Percentiles rank a stretch among this genome's conserved stretches.
These are phyloP conservation scores for Leccinum variicolor DNA, from an alignment of 768 basidiomycete species.

Conservation along the genomic window DNA sequence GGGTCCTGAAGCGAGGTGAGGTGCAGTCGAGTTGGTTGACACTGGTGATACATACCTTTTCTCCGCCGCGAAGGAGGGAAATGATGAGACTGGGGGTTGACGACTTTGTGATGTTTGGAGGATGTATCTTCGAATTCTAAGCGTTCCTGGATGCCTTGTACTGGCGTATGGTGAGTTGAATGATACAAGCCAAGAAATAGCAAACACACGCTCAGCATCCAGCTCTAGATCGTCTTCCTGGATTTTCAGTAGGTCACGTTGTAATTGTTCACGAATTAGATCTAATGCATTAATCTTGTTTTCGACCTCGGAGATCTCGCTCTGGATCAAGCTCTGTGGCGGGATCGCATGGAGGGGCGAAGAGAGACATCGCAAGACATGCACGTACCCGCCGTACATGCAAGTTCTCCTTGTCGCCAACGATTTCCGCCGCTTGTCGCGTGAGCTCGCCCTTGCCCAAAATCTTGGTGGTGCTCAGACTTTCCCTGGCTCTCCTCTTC, in stretches of 20 bases:
- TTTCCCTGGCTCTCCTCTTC: conserved; percentile 55
- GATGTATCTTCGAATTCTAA: conserved; percentile 63
- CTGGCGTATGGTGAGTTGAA: conserved; percentile 37
- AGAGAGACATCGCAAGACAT: conserved; percentile 3
- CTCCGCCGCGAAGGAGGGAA: conserved; percentile 31
- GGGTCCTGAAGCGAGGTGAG: conserved; percentile 54
- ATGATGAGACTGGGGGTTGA: conserved; percentile 9
- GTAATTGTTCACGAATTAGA: conserved; percentile 72
- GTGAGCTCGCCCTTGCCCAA: conserved; percentile 83
- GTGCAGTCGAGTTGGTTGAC: background rate
- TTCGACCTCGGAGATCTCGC: conserved; percentile 86
- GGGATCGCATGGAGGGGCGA: conserved; percentile 5
- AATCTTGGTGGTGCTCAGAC: conserved; percentile 63
- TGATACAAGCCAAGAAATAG: background rate
- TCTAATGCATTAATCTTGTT: conserved; percentile 87
- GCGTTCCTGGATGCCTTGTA: conserved; percentile 87
- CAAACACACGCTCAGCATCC: conserved; percentile 85
- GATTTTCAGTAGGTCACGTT: conserved; percentile 77
- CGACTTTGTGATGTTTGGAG: conserved; percentile 24
- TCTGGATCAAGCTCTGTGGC: conserved; percentile 73
- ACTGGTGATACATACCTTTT: conserved; percentile 20
- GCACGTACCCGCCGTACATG: conserved; percentile 72
- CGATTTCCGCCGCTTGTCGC: conserved; percentile 82
- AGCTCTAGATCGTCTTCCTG: conserved; percentile 96
- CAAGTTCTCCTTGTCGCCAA: conserved; percentile 89